A percentile compares a stretch with the other conserved stretches of the same genome.
phyloP scores from a whole-genome alignment of 2,329 filamentous ascomycete genomes.

The Helminthosporium solani region DNA sequence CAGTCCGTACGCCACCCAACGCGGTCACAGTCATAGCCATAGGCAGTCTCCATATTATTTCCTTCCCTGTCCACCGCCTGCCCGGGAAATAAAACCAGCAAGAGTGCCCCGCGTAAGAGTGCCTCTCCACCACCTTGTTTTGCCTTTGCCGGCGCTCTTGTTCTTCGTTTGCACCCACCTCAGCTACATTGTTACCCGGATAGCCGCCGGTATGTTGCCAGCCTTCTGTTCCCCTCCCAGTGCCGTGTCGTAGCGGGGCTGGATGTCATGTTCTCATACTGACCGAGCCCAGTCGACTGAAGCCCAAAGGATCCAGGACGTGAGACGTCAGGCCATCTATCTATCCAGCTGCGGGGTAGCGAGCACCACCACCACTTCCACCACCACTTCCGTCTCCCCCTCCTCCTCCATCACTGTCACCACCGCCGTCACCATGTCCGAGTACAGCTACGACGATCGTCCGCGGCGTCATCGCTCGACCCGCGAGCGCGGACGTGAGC shows the following conservation, averaged over 20 bases:
- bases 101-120: conserved; percentile 18
- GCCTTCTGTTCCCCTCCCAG: background rate
- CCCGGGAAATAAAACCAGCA: conserved; percentile 18
- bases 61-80: conserved; percentile 8
- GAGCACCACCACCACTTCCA: background rate
- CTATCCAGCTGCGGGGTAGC: conserved; percentile 6
- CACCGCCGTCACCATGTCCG: conserved; percentile 45
- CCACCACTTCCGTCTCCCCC: no score
- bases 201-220: conserved; percentile 12
- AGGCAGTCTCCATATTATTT: conserved; percentile 18
- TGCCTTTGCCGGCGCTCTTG: conserved; percentile 24
- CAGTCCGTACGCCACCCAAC: conserved; percentile 23
- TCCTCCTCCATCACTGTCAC: no score
- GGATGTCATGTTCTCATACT: conserved; percentile 3
- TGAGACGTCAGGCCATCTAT: background rate
- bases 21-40: conserved; percentile 17
- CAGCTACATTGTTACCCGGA: conserved; percentile 9
- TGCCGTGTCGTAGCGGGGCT: no score
- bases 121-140: conserved; percentile 23
- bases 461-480: conserved; percentile 45
- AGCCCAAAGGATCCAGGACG: no score
- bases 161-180: conserved; percentile 22
- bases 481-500: conserved; percentile 46
- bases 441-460: conserved; percentile 52
- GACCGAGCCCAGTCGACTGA: conserved; percentile 6